Evolutionary conservation across 805 yeast genomes (phyloP).

Genomic region (Wickerhamomyces mucosus): DNA sequence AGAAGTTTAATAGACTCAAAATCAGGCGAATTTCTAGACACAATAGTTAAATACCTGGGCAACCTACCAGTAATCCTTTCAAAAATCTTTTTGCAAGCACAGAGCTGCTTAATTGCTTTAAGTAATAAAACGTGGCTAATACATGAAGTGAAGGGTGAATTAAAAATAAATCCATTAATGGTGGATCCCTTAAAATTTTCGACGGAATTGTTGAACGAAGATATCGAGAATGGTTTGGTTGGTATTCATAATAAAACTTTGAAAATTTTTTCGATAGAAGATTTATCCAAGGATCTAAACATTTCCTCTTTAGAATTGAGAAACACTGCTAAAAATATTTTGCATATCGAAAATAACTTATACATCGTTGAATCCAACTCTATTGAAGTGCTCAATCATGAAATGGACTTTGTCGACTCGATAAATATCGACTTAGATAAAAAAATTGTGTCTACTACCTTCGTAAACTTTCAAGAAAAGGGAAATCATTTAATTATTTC

Average conservation of each 20-base stretch:
- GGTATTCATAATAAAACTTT: conserved; percentile 47
- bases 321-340: conserved; percentile 41
- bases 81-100: conserved; percentile 6
- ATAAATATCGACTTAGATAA: conserved; percentile 6
- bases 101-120: conserved; percentile 24
- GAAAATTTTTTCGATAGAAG: conserved; percentile 46
- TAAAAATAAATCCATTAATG: conserved; percentile 26
- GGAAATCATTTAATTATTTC: conserved; percentile 37
- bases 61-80: conserved; percentile 46
- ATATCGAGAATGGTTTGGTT: conserved; percentile 51
- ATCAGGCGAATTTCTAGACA: conserved; percentile 55
- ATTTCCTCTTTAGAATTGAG: conserved; percentile 33
- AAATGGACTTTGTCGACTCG: conserved; percentile 6
- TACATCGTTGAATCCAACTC: conserved; percentile 8
- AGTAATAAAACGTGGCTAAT: conserved; percentile 26
- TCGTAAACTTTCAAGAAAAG: conserved; percentile 19
- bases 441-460: conserved; percentile 6
- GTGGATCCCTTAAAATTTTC: conserved; percentile 34
- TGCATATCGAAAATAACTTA: conserved; percentile 13
- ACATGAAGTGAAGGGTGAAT: conserved; percentile 14
- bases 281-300: conserved; percentile 22
- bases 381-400: conserved; percentile 10
- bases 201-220: conserved; percentile 41
- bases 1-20: conserved; percentile 45
- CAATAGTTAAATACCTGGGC: conserved; percentile 68